Percentiles rank a stretch among this genome's conserved stretches.
phyloP scores from a whole-genome alignment of 768 basidiomycete species.

The Leccinum disarticulatum region DNA sequence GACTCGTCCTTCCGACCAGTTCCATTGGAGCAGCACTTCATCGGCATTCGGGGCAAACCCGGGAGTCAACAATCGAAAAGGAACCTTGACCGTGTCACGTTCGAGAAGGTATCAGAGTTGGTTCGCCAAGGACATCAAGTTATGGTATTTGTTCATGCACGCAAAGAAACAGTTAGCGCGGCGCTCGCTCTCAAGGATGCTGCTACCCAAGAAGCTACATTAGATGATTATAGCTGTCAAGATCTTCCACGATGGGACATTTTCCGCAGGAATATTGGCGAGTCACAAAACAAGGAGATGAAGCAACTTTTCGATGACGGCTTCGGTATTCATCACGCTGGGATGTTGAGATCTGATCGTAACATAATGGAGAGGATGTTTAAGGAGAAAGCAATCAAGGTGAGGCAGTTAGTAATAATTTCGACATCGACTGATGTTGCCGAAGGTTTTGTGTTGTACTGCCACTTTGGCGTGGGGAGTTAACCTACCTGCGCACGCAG shows the following conservation, averaged over 20 bases:
- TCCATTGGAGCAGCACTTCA: constrained; percentile 95
- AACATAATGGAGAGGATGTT: constrained; percentile 97
- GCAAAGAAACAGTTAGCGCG: constrained; percentile 96
- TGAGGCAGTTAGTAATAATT: constrained; percentile 28
- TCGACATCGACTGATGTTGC: not conserved
- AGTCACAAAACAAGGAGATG: constrained; percentile 94
- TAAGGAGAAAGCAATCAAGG: constrained; percentile 88
- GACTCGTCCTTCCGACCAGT: constrained; percentile 97
- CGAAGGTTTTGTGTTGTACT: constrained; percentile 93
- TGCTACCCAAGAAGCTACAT: constrained; percentile 64
- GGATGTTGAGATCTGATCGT: constrained; percentile 92
- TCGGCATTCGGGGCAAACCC: constrained; percentile 89
- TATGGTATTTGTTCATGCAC: constrained; percentile 99
- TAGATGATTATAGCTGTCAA: constrained; percentile 77
- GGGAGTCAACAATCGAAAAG: constrained; percentile 69
- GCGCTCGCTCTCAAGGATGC: constrained; percentile 80
- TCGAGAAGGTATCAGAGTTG: constrained; percentile 85
- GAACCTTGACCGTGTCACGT: constrained; percentile 87
- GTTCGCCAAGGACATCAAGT: constrained; percentile 94
- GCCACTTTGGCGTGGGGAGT: constrained; percentile 99
- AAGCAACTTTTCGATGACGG: constrained; percentile 88
- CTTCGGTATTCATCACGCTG: constrained; percentile 98
- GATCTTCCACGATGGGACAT: constrained; percentile 77
- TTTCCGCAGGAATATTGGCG: constrained; percentile 75
- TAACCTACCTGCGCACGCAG: constrained; percentile 96